These are phyloP conservation scores for Podila clonocystis DNA, from an alignment of 192 early-diverging fungal genomes.

Conservation along the genomic window DNA sequence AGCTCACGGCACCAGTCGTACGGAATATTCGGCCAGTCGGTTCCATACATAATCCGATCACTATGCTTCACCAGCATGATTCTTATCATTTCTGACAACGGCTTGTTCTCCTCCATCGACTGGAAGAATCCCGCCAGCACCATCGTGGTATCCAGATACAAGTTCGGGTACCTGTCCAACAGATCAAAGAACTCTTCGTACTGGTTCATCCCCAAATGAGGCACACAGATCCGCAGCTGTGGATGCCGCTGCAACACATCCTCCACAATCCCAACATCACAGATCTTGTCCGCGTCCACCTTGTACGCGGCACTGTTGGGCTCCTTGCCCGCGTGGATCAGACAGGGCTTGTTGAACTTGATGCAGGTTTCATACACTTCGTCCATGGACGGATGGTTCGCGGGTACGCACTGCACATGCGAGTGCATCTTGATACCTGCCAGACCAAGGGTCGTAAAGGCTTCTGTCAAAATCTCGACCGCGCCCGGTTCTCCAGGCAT, in stretches of 20 bases:
- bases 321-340: constrained; percentile 50
- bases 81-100: constrained; percentile 10
- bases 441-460: constrained; percentile 32
- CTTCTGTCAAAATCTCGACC: constrained; percentile 40
- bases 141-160: constrained; percentile 56
- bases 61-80: constrained; percentile 35
- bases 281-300: constrained; percentile 50
- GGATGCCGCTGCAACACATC: constrained; percentile 48
- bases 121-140: constrained; percentile 32
- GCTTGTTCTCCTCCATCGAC: constrained; percentile 21
- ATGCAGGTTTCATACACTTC: constrained; percentile 47
- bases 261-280: constrained; percentile 41
- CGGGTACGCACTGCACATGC: constrained; percentile 48
- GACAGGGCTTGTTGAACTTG: constrained; percentile 31
- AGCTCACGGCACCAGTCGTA: constrained; percentile 53
- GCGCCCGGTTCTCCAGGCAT: constrained; percentile 53
- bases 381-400: constrained; percentile 53
- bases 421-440: constrained; percentile 56
- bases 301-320: constrained; percentile 51
- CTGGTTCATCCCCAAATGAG: constrained; percentile 54
- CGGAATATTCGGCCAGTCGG: constrained; percentile 53
- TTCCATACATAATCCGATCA: constrained; percentile 50
- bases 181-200: constrained; percentile 51
- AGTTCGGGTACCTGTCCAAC: constrained; percentile 39
- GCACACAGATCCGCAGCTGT: constrained; percentile 36